Evolutionary conservation across 169 alveolate genomes (phyloP).

Genomic region (Eimeria maxima): DNA sequence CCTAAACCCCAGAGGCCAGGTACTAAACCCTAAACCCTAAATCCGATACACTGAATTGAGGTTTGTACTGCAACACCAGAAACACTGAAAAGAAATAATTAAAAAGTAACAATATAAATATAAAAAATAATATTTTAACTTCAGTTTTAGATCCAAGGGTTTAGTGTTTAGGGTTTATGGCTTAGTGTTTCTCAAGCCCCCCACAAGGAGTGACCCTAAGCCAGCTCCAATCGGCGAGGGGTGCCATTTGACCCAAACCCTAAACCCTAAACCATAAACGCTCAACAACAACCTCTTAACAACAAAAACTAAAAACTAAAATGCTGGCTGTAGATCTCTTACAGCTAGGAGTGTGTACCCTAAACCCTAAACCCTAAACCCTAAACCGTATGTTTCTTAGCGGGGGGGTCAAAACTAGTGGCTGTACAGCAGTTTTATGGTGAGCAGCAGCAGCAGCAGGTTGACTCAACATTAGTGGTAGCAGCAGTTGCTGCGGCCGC

Average conservation of each 20-base stretch:
- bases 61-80: too few relatives aligned
- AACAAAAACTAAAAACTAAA: background rate
- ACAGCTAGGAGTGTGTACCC: background rate
- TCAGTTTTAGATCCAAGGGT: background rate
- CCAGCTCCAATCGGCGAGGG: background rate
- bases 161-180: background rate
- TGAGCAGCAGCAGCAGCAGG: constrained; percentile 9
- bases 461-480: too few relatives aligned
- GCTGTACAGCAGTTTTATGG: background rate
- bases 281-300: background rate
- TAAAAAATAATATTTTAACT: background rate
- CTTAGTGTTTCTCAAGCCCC: background rate
- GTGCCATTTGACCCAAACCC: constrained; percentile 37
- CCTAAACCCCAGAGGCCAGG: background rate
- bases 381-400: background rate
- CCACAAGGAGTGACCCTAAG: background rate
- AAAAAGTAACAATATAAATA: background rate
- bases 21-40: constrained; percentile 9
- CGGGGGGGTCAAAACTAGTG: background rate
- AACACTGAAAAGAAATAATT: background rate
- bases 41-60: too few relatives aligned
- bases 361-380: constrained; percentile 28
- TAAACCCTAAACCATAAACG: constrained; percentile 10
- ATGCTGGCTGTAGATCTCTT: background rate
- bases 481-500: background rate